Conservation (phyloP, 257 asterid genomes). For the Penstemon newberryi region DNA sequence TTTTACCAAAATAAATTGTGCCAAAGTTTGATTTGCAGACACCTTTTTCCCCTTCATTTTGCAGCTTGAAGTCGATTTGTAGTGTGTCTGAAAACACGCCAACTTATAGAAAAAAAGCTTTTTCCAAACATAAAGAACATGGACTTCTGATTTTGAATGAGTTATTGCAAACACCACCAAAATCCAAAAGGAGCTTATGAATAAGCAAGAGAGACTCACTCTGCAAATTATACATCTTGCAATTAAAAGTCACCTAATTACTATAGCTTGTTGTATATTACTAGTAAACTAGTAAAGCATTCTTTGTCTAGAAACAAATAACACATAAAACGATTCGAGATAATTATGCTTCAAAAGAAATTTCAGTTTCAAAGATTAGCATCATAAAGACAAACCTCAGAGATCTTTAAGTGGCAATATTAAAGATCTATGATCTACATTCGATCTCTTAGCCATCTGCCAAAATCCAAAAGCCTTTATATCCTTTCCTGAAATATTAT, state of each 20-base stretch:
- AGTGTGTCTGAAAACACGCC: no score
- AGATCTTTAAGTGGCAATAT: slow-evolving; percentile 37
- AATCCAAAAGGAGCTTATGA: not conserved
- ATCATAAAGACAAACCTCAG: slow-evolving; percentile 42
- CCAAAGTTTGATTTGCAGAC: no score
- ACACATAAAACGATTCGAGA: not conserved
- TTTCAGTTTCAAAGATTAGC: slow-evolving; percentile 2
- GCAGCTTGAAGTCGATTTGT: no score
- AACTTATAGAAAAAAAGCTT: no score
- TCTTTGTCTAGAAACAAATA: no score
- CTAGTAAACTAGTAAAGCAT: not conserved
- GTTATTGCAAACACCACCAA: no score
- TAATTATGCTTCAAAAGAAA: not conserved
- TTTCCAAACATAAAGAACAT: no score
- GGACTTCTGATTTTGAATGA: no score
- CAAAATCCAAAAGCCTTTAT: slow-evolving; percentile 46
- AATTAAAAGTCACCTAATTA: not conserved
- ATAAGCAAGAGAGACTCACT: not conserved
- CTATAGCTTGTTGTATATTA: no score
- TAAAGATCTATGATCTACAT: slow-evolving; percentile 22
- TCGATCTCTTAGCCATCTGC: slow-evolving; percentile 33
- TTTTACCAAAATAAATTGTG: no score
- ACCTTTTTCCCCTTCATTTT: no score
- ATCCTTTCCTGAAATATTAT: slow-evolving; percentile 31
- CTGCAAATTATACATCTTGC: not conserved